These are phyloP conservation scores for Nowakowskiella sp. DNA, from an alignment of 192 early-diverging fungal species.

Conservation along the genomic window DNA sequence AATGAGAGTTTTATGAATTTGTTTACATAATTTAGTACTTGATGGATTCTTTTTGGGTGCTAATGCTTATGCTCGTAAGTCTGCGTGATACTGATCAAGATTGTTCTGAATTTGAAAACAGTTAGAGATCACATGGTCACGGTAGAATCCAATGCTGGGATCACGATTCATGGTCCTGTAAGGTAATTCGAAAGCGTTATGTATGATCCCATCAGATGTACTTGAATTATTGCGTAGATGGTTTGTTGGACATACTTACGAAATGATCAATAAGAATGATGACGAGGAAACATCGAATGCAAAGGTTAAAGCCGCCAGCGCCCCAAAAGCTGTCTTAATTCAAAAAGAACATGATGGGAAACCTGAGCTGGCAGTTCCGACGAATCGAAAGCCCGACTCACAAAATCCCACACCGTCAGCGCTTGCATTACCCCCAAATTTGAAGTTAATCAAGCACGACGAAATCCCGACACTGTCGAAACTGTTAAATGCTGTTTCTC, in stretches of 20 bases:
- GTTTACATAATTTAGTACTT: slow-evolving; percentile 10
- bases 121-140: slow-evolving; percentile 20
- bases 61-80: slow-evolving; percentile 15
- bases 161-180: slow-evolving; percentile 20
- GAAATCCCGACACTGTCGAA: slow-evolving; percentile 17
- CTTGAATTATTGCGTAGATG: slow-evolving; percentile 14
- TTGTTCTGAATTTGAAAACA: too few relatives aligned
- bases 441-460: slow-evolving; percentile 15
- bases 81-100: too few relatives aligned
- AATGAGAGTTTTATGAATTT: slow-evolving; percentile 12
- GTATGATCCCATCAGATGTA: too few relatives aligned
- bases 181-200: slow-evolving; percentile 6
- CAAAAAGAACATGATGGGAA: slow-evolving; percentile 14
- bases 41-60: slow-evolving; percentile 24
- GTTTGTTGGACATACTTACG: slow-evolving; percentile 20
- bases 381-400: not conserved
- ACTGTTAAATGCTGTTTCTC: slow-evolving; percentile 13
- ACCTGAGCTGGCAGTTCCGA: not conserved
- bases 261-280: not conserved
- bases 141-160: not conserved
- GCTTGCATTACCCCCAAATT: not conserved
- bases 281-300: not conserved
- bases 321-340: not conserved
- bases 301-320: slow-evolving; percentile 2
- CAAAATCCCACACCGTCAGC: slow-evolving; percentile 5